phyloP scores from a whole-genome alignment of 495 filamentous ascomycete species.

The Aspergillus kassunensis region DNA sequence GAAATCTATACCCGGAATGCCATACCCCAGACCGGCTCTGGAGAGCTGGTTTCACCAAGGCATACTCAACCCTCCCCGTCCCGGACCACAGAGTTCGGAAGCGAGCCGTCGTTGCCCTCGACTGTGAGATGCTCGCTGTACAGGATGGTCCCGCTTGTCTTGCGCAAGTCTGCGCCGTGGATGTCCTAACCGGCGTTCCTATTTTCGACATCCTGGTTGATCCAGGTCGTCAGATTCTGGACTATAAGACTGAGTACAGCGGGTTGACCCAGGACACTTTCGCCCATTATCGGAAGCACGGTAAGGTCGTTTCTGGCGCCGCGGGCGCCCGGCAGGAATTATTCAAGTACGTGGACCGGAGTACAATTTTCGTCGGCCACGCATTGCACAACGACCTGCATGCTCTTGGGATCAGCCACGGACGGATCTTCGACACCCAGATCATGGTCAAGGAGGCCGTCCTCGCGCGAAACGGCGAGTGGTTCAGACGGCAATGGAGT shows the following conservation, averaged over 20 bases:
- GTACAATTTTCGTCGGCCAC: not conserved
- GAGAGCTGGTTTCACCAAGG: no score
- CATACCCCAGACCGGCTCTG: not conserved
- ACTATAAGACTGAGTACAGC: not conserved
- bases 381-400: not conserved
- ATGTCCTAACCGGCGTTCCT: not conserved
- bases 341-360: not conserved
- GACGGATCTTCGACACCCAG: not conserved
- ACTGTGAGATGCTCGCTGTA: not conserved
- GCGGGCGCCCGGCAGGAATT: not conserved
- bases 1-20: not conserved
- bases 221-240: not conserved
- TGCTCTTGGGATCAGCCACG: not conserved
- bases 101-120: not conserved
- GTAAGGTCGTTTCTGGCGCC: not conserved
- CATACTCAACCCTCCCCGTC: no score
- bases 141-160: not conserved
- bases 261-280: not conserved
- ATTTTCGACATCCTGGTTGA: not conserved
- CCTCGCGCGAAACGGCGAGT: no score
- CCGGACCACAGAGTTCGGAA: not conserved
- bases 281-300: not conserved
- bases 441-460: not conserved
- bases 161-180: not conserved
- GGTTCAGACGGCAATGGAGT: no score